A percentile compares a stretch with the other conserved stretches of the same genome.
Evolutionary conservation across 1,139 yeast genomes (phyloP).

Genomic region (Diutina ranongensis): DNA sequence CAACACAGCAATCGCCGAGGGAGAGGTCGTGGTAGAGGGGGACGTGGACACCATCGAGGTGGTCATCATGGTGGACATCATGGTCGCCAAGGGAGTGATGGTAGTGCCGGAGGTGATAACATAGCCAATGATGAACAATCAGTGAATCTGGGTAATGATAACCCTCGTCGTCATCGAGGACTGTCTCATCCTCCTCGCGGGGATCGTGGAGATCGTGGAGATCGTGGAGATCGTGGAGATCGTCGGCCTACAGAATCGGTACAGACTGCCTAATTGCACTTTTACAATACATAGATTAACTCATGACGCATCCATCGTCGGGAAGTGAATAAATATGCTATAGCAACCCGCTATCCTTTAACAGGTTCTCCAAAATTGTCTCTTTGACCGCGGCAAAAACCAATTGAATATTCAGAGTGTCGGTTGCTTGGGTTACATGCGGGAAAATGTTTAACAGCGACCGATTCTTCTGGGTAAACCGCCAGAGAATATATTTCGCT

Average conservation of each 20-base stretch:
- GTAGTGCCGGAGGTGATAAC: too few relatives aligned
- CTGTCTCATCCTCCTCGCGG: too few relatives aligned
- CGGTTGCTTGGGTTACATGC: constrained; percentile 91
- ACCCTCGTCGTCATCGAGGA: too few relatives aligned
- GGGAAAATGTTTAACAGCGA: constrained; percentile 78
- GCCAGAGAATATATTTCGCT: constrained; percentile 87
- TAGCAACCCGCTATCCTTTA: constrained; percentile 77
- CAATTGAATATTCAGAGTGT: constrained; percentile 75
- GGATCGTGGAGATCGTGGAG: too few relatives aligned
- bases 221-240: too few relatives aligned
- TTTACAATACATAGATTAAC: constrained; percentile 3
- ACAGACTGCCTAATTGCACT: too few relatives aligned
- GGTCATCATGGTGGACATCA: background rate
- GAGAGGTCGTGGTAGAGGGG: background rate
- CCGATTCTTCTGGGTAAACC: constrained; percentile 77
- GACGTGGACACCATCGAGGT: background rate
- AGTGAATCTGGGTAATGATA: too few relatives aligned
- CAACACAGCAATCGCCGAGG: too few relatives aligned
- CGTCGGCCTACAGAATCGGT: too few relatives aligned
- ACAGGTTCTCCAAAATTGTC: constrained; percentile 73
- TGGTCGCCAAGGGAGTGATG: background rate
- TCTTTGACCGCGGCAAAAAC: constrained; percentile 91
- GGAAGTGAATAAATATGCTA: constrained; percentile 11
- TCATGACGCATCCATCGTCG: constrained; percentile 6
- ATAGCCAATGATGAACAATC: too few relatives aligned